phyloP scores from a whole-genome alignment of 768 basidiomycete species.

The Baorangia bicolor region DNA sequence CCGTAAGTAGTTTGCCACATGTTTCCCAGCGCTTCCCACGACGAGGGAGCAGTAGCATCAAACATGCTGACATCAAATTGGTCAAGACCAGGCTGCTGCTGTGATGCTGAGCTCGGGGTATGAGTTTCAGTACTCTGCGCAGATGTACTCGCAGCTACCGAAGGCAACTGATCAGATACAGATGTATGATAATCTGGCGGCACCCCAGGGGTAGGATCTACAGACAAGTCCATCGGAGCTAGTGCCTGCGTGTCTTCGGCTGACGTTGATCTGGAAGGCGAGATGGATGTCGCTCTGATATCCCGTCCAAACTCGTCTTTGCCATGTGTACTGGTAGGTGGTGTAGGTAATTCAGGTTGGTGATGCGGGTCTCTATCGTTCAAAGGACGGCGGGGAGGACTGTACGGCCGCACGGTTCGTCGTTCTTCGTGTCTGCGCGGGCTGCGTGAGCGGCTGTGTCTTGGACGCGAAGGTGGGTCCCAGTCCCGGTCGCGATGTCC shows the following conservation, averaged over 20 bases:
- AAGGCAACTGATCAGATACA: constrained; percentile 37
- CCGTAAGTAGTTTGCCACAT: constrained; percentile 75
- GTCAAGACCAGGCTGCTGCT: constrained; percentile 52
- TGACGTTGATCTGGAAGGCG: constrained; percentile 31
- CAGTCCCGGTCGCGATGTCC: constrained; percentile 48
- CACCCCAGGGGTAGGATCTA: constrained; percentile 45
- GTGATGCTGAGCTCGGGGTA: constrained; percentile 38
- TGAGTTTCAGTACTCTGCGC: constrained; percentile 40
- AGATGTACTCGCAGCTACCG: constrained; percentile 60
- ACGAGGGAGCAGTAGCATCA: constrained; percentile 67
- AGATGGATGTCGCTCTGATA: constrained; percentile 54
- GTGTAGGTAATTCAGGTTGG: constrained; percentile 24
- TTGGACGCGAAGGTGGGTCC: constrained; percentile 40
- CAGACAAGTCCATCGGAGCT: constrained; percentile 36
- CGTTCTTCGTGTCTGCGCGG: constrained; percentile 58
- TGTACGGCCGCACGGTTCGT: constrained; percentile 54
- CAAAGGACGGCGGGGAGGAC: constrained; percentile 54
- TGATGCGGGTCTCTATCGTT: constrained; percentile 29
- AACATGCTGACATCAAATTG: constrained; percentile 70
- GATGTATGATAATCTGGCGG: constrained; percentile 49
- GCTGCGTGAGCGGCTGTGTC: constrained; percentile 73
- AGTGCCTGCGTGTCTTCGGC: constrained; percentile 25
- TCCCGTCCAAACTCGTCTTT: constrained; percentile 90
- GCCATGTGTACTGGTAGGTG: constrained; percentile 36
- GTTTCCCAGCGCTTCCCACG: constrained; percentile 80